These are phyloP conservation scores for Lepidium africanum DNA, from an alignment of 345 rosid genomes.

Conservation along the genomic window DNA sequence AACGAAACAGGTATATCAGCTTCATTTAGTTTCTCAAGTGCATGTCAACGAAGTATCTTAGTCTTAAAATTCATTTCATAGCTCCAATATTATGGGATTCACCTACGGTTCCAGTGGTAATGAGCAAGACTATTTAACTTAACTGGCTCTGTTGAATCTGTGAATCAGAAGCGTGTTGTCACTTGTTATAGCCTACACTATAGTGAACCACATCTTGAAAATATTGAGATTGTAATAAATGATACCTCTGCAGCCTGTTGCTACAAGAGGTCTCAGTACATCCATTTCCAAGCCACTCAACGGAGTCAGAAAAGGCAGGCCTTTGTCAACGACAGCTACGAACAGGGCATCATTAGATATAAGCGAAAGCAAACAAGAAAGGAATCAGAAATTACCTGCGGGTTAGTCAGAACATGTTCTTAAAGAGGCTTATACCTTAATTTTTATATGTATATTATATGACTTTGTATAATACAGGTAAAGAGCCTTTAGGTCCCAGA, in stretches of 20 bases:
- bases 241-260: constrained; percentile 21
- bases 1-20: constrained; percentile 40
- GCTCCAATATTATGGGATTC: background rate
- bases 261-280: constrained; percentile 30
- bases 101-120: background rate
- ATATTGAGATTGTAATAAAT: background rate
- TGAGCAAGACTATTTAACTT: background rate
- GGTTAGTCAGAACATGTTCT: constrained; percentile 16
- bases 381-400: constrained; percentile 29
- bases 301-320: constrained; percentile 29
- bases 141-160: background rate
- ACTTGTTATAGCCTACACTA: background rate
- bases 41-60: constrained; percentile 14
- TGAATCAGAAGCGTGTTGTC: background rate
- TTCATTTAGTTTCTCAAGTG: constrained; percentile 35
- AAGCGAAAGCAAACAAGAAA: constrained; percentile 46
- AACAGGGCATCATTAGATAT: constrained; percentile 51
- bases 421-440: background rate
- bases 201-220: background rate
- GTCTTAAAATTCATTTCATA: background rate
- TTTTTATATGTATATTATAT: background rate
- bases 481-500: constrained; percentile 34
- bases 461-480: constrained; percentile 38
- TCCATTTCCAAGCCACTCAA: constrained; percentile 52
- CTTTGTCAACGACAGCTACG: constrained; percentile 34